These are phyloP conservation scores for Tulasnella calospora DNA, from an alignment of 768 basidiomycete genomes.

Conservation along the genomic window DNA sequence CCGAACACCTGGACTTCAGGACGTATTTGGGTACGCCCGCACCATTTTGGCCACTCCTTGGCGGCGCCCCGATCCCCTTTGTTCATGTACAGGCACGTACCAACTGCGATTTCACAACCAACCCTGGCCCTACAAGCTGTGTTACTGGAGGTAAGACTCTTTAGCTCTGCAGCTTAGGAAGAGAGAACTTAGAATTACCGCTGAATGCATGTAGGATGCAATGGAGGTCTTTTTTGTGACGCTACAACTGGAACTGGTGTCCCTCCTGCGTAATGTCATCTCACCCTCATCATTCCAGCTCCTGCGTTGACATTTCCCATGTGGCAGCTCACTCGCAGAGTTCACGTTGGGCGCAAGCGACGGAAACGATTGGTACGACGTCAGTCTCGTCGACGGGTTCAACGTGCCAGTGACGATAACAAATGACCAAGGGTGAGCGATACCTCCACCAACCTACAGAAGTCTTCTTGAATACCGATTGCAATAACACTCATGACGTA, in stretches of 20 bases:
- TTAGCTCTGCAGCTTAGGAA: not conserved
- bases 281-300: not conserved
- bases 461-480: not conserved
- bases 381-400: constrained; percentile 29
- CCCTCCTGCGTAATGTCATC: constrained; percentile 27
- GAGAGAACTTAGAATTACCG: not conserved
- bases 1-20: constrained; percentile 32
- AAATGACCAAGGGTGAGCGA: constrained; percentile 23
- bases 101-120: constrained; percentile 22
- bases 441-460: not conserved
- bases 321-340: constrained; percentile 28
- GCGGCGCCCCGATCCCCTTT: too few relatives aligned
- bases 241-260: constrained; percentile 39
- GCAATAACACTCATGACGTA: not conserved
- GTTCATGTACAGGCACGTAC: too few relatives aligned
- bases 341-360: constrained; percentile 25
- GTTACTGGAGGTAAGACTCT: constrained; percentile 38
- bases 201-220: constrained; percentile 15
- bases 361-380: constrained; percentile 28
- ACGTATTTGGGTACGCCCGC: constrained; percentile 19
- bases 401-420: constrained; percentile 28
- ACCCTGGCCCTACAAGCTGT: constrained; percentile 37
- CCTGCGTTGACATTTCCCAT: not conserved
- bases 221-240: constrained; percentile 40
- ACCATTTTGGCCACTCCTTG: too few relatives aligned